phyloP scores from a whole-genome alignment of 208 protist species.

The Plasmodiophora brassicae region DNA sequence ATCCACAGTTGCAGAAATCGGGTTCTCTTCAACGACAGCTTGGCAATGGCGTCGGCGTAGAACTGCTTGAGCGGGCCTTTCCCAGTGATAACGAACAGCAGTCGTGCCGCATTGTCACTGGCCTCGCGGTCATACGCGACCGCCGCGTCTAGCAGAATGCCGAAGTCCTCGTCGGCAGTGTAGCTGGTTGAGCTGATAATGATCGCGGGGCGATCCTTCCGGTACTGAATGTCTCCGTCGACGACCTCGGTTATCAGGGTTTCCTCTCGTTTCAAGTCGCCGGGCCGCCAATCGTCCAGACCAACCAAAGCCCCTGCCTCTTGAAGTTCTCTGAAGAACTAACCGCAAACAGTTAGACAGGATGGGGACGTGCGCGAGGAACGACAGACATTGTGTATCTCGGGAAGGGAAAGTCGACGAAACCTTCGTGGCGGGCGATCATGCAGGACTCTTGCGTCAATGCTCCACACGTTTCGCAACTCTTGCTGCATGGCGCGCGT shows the following conservation, averaged over 20 bases:
- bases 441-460: conserved; percentile 39
- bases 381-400: neutral
- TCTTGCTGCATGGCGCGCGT: conserved; percentile 39
- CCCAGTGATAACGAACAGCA: conserved; percentile 68
- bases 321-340: neutral
- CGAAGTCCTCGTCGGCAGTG: conserved; percentile 91
- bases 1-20: conserved; percentile 79
- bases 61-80: conserved; percentile 64
- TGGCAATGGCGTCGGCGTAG: neutral
- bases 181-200: conserved; percentile 86
- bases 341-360: neutral
- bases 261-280: neutral
- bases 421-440: conserved; percentile 48
- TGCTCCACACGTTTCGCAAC: conserved; percentile 1
- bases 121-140: neutral
- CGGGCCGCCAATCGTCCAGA: neutral
- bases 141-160: conserved; percentile 78
- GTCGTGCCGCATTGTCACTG: neutral
- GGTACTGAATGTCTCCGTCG: neutral
- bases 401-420: neutral
- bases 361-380: neutral
- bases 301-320: neutral
- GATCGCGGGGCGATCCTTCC: conserved; percentile 58
- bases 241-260: neutral
- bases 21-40: conserved; percentile 28